Evolutionary conservation across 2,329 filamentous ascomycete species (phyloP), one percentile per base, ranked within the genome.

Genomic region (Stylonectria norvegica): DNA sequence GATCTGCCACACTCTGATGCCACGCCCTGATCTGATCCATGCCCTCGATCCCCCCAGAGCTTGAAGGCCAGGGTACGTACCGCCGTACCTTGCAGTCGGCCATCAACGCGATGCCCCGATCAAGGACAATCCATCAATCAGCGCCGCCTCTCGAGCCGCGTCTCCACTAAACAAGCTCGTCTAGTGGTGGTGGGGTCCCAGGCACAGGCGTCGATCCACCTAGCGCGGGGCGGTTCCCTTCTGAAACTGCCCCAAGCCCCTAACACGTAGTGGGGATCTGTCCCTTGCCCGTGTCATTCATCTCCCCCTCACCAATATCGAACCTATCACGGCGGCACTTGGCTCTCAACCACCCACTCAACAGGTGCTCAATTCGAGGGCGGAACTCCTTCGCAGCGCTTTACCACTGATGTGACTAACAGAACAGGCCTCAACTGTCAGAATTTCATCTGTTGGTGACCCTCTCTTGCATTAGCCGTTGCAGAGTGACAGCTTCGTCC

Each of bases 101-200:
- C 20, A 15, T 16, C 35, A 27, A 30, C 35, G 29, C 7, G 12
- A 15, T 10, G 15, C 17, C 7, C 12, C 33, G 9, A 7, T 28
- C 34, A 5, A 10, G 31, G 15, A 16, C 20, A 18, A 2, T 7
- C 9, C 9, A 8, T 43, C 44, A 56, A 56, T 54, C 28, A 38
- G 2, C 15, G 8, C 5, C 1, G 15, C 15, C 3, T 10, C 27
- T n/a, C 4, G 14, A n/a, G 17, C 34, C 16, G 25, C 35, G n/a
- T 22, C 43, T 22, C 54, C 54, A 57, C 42, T 43, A 45, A 57
- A 57, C 54, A 57, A 57, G 54, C 54, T 57, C 39, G 35, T 38
- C 40, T 23, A 14, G 41, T 14, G 40, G 38, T 48, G 44, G 25
- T 6, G 8, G 40, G 42, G 49, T 45, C 38, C 17, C 45, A 40